Base-by-base conservation (phyloP, 306 rosid species). In the Dalbergia oliveri region DNA sequence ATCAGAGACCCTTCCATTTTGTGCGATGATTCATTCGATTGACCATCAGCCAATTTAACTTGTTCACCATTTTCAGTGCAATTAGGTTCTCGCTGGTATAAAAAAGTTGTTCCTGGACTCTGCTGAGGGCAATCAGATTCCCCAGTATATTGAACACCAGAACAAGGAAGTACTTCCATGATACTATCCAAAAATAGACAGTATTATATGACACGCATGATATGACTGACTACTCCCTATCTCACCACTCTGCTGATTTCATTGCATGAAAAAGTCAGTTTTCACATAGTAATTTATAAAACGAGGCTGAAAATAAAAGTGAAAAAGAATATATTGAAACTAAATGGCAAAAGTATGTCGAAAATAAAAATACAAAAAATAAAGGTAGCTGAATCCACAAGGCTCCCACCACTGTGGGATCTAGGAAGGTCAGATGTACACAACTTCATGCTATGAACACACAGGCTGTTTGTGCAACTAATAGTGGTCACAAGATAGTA, bases 81-180 rank as follows among this genome's bases (percentile, higher is more conserved):
- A 74, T 76, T 81, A 73, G 92, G 59, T 82, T 87, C 82, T 69
- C 84, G 87, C 43, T 84, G 93, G 57, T 67, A 78, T 59, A 83
- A 68, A 65, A 84, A 83, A 77, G 86, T 73, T 26, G 87, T 81
- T 64, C 78, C 89, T 56, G 92, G 83, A 86, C 79, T 84, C 84
- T 79, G 84, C 53, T 87, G 90, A 77, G 92, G 75, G 82, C 89
- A 78, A 83, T 91, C 97, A 62, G 97, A 86, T 69, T 92, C 91
- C 18, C 90, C 89, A 71, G 82, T 87, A 88, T 82, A 79, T 69
- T 88, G 93, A 77, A 88, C 88, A 19, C 85, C 91, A 50, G 97
- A 91, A 83, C 92, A 90, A 73, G 98, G 90, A 84, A 93, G 93
- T 86, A 93, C 92, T 88, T 90, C 97, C 99, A 93, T 96, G 76